phyloP scores from a whole-genome alignment of 2,329 filamentous ascomycete genomes.

The Colletotrichum tropicale region DNA sequence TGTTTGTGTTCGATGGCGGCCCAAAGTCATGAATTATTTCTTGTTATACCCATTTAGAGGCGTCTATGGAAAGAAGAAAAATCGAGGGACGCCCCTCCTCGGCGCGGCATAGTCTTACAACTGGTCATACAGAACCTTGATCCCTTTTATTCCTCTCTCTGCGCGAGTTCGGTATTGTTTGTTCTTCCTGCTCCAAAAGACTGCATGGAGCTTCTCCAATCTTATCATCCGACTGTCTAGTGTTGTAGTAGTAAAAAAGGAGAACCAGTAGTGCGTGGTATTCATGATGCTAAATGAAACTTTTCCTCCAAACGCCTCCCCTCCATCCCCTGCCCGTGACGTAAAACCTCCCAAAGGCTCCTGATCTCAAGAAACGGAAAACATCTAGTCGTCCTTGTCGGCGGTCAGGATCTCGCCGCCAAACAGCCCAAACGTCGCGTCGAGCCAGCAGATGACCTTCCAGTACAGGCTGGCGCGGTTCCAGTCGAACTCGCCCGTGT shows the following conservation, averaged over 20 bases:
- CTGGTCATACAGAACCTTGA: neutral
- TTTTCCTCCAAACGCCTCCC: slow-evolving; percentile 4
- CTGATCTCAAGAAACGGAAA: neutral
- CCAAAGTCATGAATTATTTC: neutral
- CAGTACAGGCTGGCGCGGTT: slow-evolving; percentile 69
- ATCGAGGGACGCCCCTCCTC: neutral
- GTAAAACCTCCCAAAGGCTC: neutral
- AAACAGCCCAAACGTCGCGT: slow-evolving; percentile 63
- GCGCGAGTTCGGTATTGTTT: no score
- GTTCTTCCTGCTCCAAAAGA: neutral
- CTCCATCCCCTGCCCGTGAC: neutral
- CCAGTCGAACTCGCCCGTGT: slow-evolving; percentile 80
- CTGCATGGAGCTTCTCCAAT: neutral
- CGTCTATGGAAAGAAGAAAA: neutral
- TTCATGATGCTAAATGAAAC: neutral
- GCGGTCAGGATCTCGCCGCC: slow-evolving; percentile 60
- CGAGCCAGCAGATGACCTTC: slow-evolving; percentile 69
- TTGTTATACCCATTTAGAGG: slow-evolving; percentile 22
- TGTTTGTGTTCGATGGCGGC: neutral
- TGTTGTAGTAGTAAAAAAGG: neutral
- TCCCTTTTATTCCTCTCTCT: neutral
- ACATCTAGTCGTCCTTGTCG: slow-evolving; percentile 61
- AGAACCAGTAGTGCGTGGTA: neutral
- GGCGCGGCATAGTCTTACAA: slow-evolving; percentile 3
- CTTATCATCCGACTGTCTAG: neutral